Conservation (phyloP, 2,329 filamentous ascomycete species). For the Botryotinia narcissicola region DNA sequence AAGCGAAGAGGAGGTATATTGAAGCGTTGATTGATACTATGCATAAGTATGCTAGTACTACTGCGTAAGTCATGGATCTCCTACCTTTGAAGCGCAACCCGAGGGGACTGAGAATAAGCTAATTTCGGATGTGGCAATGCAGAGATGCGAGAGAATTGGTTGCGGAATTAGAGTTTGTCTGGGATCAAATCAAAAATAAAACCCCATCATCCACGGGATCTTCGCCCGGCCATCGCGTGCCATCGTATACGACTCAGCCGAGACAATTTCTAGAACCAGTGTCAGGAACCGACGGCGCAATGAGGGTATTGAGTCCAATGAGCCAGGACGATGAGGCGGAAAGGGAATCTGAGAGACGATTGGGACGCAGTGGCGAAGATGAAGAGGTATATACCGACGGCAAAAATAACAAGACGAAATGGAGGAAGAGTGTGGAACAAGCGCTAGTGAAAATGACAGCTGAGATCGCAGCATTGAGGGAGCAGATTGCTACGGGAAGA, state of each 20-base stretch:
- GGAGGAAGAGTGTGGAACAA: constrained; percentile 79
- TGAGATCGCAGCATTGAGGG: constrained; percentile 86
- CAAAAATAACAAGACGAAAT: constrained; percentile 53
- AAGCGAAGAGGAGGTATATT: constrained; percentile 92
- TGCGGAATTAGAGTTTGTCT: constrained; percentile 95
- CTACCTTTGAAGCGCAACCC: background rate
- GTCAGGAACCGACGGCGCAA: constrained; percentile 52
- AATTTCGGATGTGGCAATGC: constrained; percentile 23
- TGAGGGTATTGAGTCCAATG: constrained; percentile 79
- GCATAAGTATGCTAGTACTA: constrained; percentile 88
- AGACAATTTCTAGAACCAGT: constrained; percentile 47
- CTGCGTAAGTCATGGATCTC: constrained; percentile 53
- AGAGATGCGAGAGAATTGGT: constrained; percentile 85
- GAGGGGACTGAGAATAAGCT: background rate
- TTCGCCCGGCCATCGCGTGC: constrained; percentile 48
- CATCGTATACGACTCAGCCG: constrained; percentile 36
- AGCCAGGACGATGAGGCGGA: constrained; percentile 76
- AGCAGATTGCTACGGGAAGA: constrained; percentile 78
- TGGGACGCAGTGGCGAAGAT: constrained; percentile 44
- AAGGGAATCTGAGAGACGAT: constrained; percentile 47
- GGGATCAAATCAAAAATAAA: constrained; percentile 95
- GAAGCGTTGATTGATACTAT: constrained; percentile 93
- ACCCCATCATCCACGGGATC: constrained; percentile 61
- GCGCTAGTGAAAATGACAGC: constrained; percentile 86
- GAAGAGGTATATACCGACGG: constrained; percentile 44